Percentiles rank a stretch among this genome's conserved stretches.
Evolutionary conservation across 2,329 filamentous ascomycete genomes (phyloP).

Genomic region (Penicillium digitatum): DNA sequence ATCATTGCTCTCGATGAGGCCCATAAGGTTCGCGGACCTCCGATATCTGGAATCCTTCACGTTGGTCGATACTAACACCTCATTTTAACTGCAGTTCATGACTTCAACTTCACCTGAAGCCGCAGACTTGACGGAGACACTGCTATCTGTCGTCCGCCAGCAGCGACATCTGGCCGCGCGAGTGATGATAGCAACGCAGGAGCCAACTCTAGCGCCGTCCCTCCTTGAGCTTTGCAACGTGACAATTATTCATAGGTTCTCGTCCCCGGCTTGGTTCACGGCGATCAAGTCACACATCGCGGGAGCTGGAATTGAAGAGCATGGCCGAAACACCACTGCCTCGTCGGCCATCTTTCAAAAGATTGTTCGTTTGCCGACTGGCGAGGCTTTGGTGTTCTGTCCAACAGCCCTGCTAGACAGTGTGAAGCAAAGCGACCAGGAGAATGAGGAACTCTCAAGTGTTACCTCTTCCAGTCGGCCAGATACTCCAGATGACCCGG

Average conservation of each 20-base stretch:
- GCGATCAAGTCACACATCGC: background rate
- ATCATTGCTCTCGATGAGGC: slow-evolving; percentile 47
- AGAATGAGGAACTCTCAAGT: background rate
- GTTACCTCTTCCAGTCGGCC: background rate
- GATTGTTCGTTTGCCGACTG: background rate
- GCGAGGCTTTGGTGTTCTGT: slow-evolving; percentile 2
- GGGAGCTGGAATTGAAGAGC: background rate
- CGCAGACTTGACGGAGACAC: background rate
- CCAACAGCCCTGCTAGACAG: background rate
- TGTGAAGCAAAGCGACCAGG: background rate
- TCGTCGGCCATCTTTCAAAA: background rate
- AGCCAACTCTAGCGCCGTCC: slow-evolving; percentile 1
- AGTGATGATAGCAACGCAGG: slow-evolving; percentile 2
- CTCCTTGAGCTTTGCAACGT: slow-evolving; percentile 2
- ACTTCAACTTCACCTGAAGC: background rate
- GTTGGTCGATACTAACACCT: background rate
- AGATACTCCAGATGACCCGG: background rate
- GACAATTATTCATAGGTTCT: slow-evolving; percentile 1
- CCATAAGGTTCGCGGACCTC: slow-evolving; percentile 55
- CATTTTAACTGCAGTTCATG: background rate
- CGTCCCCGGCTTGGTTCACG: slow-evolving; percentile 4
- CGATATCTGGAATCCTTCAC: no score
- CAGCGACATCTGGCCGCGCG: slow-evolving; percentile 3
- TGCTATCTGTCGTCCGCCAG: slow-evolving; percentile 1
- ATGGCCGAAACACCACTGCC: background rate